A percentile compares a stretch with the other conserved stretches of the same genome.
These are phyloP conservation scores for Xylaria scruposa DNA, from an alignment of 495 filamentous ascomycete species.

Conservation along the genomic window DNA sequence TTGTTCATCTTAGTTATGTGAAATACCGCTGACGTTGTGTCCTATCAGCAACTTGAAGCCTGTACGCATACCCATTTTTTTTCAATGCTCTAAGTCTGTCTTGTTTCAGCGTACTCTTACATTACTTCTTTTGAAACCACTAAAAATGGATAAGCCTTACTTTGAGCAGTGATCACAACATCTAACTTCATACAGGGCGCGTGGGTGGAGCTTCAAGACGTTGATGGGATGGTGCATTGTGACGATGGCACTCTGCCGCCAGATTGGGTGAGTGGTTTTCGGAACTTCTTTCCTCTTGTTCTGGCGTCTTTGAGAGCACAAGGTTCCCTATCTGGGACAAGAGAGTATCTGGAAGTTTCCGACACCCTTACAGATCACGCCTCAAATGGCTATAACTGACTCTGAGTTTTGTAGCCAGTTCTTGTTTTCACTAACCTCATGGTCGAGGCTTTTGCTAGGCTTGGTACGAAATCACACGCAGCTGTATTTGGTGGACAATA, in stretches of 20 bases:
- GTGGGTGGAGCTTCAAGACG: conserved; percentile 62
- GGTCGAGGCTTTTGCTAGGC: conserved; percentile 33
- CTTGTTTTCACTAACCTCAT: conserved; percentile 35
- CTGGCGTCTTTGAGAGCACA: no score
- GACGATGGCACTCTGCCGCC: conserved; percentile 51
- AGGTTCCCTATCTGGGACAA: no score
- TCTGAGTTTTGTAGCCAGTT: no score
- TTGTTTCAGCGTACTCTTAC: neutral
- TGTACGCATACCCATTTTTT: neutral
- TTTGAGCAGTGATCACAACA: neutral
- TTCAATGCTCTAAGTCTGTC: no score
- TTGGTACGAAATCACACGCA: conserved; percentile 49
- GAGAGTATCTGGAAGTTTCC: no score
- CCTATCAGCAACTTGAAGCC: conserved; percentile 52
- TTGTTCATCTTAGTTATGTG: neutral
- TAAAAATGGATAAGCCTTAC: neutral
- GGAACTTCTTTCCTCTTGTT: no score
- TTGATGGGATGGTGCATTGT: conserved; percentile 44
- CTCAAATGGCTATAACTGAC: no score
- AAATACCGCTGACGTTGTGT: conserved; percentile 17
- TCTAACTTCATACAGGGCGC: conserved; percentile 42
- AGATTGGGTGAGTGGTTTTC: no score
- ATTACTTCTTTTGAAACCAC: neutral
- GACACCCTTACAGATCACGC: no score
- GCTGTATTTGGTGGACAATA: conserved; percentile 56